Evolutionary conservation across 164 flowering plant species (phyloP), one percentile per base, ranked within the genome.

Genomic region (Euptelea pleiosperma): DNA sequence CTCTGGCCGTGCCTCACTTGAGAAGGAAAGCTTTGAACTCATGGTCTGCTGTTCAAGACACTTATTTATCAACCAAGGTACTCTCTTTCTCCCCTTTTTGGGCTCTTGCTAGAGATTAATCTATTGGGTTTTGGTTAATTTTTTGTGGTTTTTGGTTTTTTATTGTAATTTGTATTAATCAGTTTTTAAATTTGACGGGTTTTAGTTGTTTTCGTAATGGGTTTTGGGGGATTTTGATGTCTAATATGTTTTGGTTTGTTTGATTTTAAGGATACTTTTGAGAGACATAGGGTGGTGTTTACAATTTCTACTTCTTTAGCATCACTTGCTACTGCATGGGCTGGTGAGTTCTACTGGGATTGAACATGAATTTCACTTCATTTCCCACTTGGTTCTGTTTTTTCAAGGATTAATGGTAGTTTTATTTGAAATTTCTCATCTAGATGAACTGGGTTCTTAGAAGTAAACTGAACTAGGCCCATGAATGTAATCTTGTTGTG

Each of bases 271-370:
- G 94, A 90, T 54, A 71, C 72, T 41, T 93, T 93, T 72, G 96
- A 92, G 82, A 76, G 82, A 67, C 96, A 92, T 64, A 82, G 63
- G 67, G 96, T 89, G 68, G 89, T 89, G 10, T 87, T 92, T 63
- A 89, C 98, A 9, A 33, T 92, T 46, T 71, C 81, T 7, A 92
- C 96, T 56, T 92, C 98, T 22, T 36, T 89, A 14, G 96, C 91
- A 21, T 89, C 98, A 9, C 78, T 87, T 63, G 88, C 75, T 4
- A 65, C 73, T 16, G 76, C 76, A 26, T 73, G 90, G 90, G 47
- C 52, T 41, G 98, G 98, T 88, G 61, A 71, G 84, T 64, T 50
- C 15, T 41, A 1, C 36, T 61, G n/a, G 10, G 30, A 29, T 45
- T 43, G 19, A 12, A 43, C 5, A n/a, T 60, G 26, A 14, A 49